Base-by-base conservation (phyloP, 2,329 filamentous ascomycete genomes). In the Celoporthe dispersa region DNA sequence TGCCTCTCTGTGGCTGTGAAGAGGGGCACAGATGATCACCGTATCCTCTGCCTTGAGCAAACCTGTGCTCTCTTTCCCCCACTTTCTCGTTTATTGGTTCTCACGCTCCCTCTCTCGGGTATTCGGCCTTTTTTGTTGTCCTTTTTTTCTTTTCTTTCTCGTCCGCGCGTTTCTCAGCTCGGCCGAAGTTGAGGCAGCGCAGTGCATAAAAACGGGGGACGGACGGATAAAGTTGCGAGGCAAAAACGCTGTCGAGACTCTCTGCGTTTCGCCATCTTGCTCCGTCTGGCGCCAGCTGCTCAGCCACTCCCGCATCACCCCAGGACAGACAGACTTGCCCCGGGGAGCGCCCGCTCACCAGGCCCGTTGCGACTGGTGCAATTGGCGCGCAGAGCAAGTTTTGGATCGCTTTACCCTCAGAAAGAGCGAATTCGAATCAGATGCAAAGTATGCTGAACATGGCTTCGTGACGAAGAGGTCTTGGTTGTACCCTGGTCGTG, bases 1-100 rank as follows among this genome's bases (percentile, higher is more conserved):
- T 70, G 19, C 44, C 44, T 53, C 44, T 14, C 19, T 65, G 63
- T 65, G 63, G 63, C 63, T 65, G 63, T 65, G 63, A 63, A 37
- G 60, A 59, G 59, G 59, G 22, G 22, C 33, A 33, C 16, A 37
- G 57, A 37, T 8, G 31, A 60, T 33, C 19, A 37, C 28, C 11
- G 31, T 22, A 31, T 16, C 31, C 25, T 59, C 11, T 33, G 7
- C 22, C 16, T 16, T 60, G 6, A 16, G 57, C 57, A 35, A 0
- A 28, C 31, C 14, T 55, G 16, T n/a, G 28, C 28, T 59, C 25
- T 59, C 55, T 59, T 28, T 33, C 37, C 12, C 37, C 33, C 55
- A 16, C 19, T n/a, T 8, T 44, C 16, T 44, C 41, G 5, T 44
- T 19, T 44, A 7, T 44, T 16, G 19, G 41, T 4, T 16, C 12